Conservation (phyloP, 768 basidiomycete genomes). For the Tephrocybe sp. region DNA sequence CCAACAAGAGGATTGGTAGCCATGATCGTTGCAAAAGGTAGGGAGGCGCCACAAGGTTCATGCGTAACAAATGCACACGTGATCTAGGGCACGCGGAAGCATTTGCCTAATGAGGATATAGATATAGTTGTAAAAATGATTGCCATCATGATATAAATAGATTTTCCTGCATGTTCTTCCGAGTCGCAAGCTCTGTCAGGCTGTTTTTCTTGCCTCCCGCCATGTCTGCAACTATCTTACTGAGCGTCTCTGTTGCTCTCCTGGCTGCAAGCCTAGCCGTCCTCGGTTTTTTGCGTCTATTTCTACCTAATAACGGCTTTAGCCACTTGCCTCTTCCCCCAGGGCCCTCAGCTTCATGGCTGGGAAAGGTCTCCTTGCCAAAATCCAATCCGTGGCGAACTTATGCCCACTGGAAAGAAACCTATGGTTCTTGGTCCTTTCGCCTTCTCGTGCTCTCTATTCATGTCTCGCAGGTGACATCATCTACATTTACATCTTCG, state of each 20-base stretch:
- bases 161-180: not conserved
- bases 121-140: not conserved
- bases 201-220: not conserved
- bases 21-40: conserved; percentile 27
- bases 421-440: conserved; percentile 33
- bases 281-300: conserved; percentile 13
- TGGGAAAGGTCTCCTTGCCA: conserved; percentile 33
- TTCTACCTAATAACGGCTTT: conserved; percentile 6
- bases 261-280: conserved; percentile 7
- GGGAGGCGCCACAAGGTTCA: conserved; percentile 1
- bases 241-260: not conserved
- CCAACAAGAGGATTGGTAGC: conserved; percentile 52
- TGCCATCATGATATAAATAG: not conserved
- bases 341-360: conserved; percentile 40
- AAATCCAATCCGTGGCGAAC: conserved; percentile 41
- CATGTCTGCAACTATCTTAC: not conserved
- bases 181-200: not conserved
- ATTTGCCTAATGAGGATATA: not conserved
- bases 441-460: not conserved
- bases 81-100: not conserved
- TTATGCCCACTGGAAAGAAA: conserved; percentile 44
- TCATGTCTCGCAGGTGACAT: conserved; percentile 38
- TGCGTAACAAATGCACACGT: not conserved
- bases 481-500: conserved; percentile 42
- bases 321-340: conserved; percentile 35